phyloP scores from a whole-genome alignment of 2,329 filamentous ascomycete species.

The Trichophyton schoenleinii region DNA sequence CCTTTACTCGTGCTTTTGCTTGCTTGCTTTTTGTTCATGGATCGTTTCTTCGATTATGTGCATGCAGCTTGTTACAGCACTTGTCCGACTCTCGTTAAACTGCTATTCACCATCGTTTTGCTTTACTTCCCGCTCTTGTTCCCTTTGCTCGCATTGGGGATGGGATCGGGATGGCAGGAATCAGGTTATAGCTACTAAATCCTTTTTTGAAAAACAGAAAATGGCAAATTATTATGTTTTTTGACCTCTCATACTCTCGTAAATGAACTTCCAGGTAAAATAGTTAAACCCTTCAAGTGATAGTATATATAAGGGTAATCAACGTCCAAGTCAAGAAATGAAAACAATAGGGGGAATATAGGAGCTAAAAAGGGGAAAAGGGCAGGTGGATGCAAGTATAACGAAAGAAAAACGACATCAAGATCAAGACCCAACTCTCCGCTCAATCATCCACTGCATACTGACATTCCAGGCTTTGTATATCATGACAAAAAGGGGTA shows the following conservation, averaged over 20 bases:
- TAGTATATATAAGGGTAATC: background rate
- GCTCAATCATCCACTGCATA: constrained; percentile 15
- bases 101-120: background rate
- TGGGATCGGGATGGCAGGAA: background rate
- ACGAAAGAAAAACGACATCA: background rate
- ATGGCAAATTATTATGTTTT: background rate
- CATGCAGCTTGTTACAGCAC: background rate
- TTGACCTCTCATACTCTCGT: background rate
- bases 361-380: background rate
- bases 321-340: background rate
- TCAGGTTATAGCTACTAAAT: background rate
- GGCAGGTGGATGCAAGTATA: background rate
- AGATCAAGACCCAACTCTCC: constrained; percentile 3
- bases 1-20: background rate
- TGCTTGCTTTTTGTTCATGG: background rate
- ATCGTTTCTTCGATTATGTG: background rate
- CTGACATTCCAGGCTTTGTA: constrained; percentile 31
- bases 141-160: background rate
- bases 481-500: constrained; percentile 44
- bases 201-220: background rate
- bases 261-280: background rate
- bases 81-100: background rate
- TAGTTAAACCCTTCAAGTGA: background rate
- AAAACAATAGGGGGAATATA: background rate
- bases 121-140: background rate